Evolutionary conservation across 805 yeast genomes (phyloP).

Genomic region (Candida sphagnicola): DNA sequence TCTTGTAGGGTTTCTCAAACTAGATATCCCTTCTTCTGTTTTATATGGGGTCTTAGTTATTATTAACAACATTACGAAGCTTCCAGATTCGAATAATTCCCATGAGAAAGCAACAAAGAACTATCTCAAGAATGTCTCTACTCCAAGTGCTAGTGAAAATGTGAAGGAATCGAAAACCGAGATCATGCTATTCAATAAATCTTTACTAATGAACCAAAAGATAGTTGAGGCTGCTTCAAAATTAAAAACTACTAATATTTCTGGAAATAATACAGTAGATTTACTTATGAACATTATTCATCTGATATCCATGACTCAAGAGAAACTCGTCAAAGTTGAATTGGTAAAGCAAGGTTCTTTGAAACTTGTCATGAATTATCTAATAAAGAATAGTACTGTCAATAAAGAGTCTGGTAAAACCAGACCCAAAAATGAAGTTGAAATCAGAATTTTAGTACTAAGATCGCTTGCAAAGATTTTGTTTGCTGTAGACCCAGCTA

Average conservation of each 20-base stretch:
- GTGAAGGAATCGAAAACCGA: conserved; percentile 18
- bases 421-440: conserved; percentile 17
- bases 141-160: conserved; percentile 21
- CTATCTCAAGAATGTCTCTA: conserved; percentile 34
- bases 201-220: conserved; percentile 21
- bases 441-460: conserved; percentile 29
- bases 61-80: conserved; percentile 35
- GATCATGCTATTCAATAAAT: conserved; percentile 28
- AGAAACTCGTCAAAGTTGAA: conserved; percentile 23
- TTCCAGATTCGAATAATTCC: conserved; percentile 20
- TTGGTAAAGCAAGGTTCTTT: conserved; percentile 46
- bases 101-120: conserved; percentile 29
- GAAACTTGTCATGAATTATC: conserved; percentile 33
- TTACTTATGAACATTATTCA: conserved; percentile 31
- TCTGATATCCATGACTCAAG: conserved; percentile 28
- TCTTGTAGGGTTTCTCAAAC: conserved; percentile 9
- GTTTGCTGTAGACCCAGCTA: conserved; percentile 39
- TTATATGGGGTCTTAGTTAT: conserved; percentile 41
- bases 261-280: conserved; percentile 10
- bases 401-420: conserved; percentile 17
- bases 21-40: conserved; percentile 12
- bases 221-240: conserved; percentile 15
- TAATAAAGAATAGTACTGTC: conserved; percentile 26
- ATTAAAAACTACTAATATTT: conserved; percentile 13
- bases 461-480: conserved; percentile 43